A percentile compares a stretch with the other conserved stretches of the same genome.
Evolutionary conservation across 2,329 filamentous ascomycete genomes (phyloP).

Genomic region (Colletotrichum lentis): DNA sequence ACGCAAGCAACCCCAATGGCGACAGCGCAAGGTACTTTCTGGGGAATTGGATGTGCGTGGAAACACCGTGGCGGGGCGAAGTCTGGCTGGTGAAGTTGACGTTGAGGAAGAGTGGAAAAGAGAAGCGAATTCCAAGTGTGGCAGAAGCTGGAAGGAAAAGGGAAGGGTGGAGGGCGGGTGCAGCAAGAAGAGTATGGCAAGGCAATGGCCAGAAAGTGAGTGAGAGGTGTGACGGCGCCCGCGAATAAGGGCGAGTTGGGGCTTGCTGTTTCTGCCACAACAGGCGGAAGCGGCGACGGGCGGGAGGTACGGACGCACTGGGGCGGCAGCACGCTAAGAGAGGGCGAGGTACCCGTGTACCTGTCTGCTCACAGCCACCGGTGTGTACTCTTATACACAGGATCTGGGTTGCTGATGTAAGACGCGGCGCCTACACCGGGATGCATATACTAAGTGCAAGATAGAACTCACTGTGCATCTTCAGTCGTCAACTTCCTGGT

Average conservation of each 20-base stretch:
- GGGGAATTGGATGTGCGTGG: constrained; percentile 11
- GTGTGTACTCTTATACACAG: too few species aligned
- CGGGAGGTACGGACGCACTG: constrained; percentile 31
- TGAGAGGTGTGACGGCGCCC: constrained; percentile 28
- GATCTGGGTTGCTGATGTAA: constrained; percentile 6
- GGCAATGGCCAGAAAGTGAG: constrained; percentile 24
- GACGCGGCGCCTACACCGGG: background rate
- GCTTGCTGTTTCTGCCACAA: constrained; percentile 33
- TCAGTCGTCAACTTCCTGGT: too few species aligned
- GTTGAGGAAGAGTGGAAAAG: constrained; percentile 31
- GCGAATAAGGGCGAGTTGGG: constrained; percentile 26
- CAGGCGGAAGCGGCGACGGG: constrained; percentile 12
- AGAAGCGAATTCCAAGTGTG: constrained; percentile 35
- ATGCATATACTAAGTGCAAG: background rate
- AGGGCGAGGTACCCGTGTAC: constrained; percentile 1
- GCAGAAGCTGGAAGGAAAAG: constrained; percentile 37
- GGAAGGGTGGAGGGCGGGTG: constrained; percentile 36
- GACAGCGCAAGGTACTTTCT: background rate
- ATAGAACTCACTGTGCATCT: background rate
- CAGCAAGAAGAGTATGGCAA: constrained; percentile 25
- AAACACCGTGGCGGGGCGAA: constrained; percentile 6
- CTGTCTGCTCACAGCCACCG: background rate
- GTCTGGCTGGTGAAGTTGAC: constrained; percentile 15
- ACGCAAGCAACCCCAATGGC: constrained; percentile 13
- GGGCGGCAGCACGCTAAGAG: constrained; percentile 13